Evolutionary conservation across 2,329 filamentous ascomycete species (phyloP), one percentile per base, ranked within the genome.

Genomic region (Xylariaceae sp.): DNA sequence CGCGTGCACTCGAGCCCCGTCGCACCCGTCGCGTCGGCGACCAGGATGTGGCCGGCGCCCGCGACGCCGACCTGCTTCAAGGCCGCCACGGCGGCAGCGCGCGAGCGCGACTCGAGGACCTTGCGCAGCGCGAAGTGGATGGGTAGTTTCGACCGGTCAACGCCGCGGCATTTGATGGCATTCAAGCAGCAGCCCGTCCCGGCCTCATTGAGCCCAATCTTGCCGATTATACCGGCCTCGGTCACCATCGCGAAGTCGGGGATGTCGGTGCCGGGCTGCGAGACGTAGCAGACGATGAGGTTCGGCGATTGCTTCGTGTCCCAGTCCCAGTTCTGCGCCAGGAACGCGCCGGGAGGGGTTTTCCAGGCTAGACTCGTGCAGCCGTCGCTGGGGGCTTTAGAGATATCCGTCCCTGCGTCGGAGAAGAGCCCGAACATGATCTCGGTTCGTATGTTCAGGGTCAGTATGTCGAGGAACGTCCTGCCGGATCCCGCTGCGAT

Each of bases 311-410:
- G 79, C 13, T 64, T 70, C 0, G 64, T 63, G 62, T 75, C 74
- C 81, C 83, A 86, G 59, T 84, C 80, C 81, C 81, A 85, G 52
- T 83, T 84, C 67, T 84, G 81, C 1, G 71, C 74, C 4, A 84
- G 64, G 53, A 74, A 76, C 0, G 65, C 65, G 6, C 48, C 44
- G 2, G 57, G 53, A 1, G 37, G 44, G 0, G 71, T 73, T 9
- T 70, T 65, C 72, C 75, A 80, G 1, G 72, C 72, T 12, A 83
- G 58, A 13, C 75, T 74, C 0, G 81, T 84, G 59, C 81, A 84
- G 2, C 80, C 81, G 59, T 84, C 81, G 16, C 61, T 67, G n/a
- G 65, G 61, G 6, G 63, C 53, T 4, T 58, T 47, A 1, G 56
- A 16, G 5, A 59, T 10, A 3, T 54, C 42, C 9, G 16, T 53